Conservation (phyloP, 2,329 filamentous ascomycete species). For the Trichothecium roseum region DNA sequence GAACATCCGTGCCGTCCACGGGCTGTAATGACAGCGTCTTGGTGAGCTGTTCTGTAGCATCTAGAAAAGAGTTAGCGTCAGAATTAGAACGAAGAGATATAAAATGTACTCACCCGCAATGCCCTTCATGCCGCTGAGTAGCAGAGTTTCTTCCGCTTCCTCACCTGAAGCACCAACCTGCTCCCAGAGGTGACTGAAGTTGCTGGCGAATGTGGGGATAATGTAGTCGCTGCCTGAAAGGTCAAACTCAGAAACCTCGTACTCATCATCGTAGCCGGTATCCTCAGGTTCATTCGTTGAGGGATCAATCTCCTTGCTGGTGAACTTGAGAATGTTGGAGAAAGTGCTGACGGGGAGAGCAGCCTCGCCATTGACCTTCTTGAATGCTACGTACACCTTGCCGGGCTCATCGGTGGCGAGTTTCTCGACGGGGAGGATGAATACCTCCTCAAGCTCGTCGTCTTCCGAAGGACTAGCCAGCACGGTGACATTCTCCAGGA, state of each 20-base stretch:
- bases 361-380: constrained; percentile 64
- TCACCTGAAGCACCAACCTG: constrained; percentile 82
- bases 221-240: constrained; percentile 89
- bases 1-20: constrained; percentile 86
- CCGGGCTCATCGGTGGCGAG: constrained; percentile 79
- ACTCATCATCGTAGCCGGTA: constrained; percentile 90
- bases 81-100: not conserved
- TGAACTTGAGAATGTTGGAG: constrained; percentile 91
- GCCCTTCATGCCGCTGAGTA: constrained; percentile 78
- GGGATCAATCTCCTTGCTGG: constrained; percentile 94
- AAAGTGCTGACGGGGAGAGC: constrained; percentile 75
- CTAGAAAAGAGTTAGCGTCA: constrained; percentile 33
- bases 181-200: constrained; percentile 94
- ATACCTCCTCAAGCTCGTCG: constrained; percentile 79
- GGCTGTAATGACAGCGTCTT: constrained; percentile 84
- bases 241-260: constrained; percentile 90
- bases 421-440: constrained; percentile 81
- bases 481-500: constrained; percentile 82
- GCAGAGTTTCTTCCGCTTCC: constrained; percentile 83
- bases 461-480: constrained; percentile 71
- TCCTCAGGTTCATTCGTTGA: constrained; percentile 89
- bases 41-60: constrained; percentile 85
- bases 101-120: constrained; percentile 64
- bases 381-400: constrained; percentile 91
- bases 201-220: constrained; percentile 83